A percentile compares a stretch with the other conserved stretches of the same genome.
Conservation (phyloP, 2,329 filamentous ascomycete species). For the Scedosporium aurantiacum region DNA sequence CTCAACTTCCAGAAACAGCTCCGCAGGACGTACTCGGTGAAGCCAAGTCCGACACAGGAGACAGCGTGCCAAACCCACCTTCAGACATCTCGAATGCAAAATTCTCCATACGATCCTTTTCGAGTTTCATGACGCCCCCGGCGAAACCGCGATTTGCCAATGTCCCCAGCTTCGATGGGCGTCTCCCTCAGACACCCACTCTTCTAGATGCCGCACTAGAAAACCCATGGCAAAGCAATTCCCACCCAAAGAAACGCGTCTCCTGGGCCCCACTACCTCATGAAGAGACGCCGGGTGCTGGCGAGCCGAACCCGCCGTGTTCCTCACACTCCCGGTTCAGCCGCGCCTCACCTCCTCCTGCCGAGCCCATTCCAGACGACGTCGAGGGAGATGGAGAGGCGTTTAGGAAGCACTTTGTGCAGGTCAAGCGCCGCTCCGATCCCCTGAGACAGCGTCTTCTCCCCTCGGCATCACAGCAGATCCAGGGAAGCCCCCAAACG, state of each 20-base stretch:
- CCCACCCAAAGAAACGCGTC: conserved; percentile 20
- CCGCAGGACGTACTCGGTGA: neutral
- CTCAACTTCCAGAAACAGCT: neutral
- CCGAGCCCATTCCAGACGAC: conserved; percentile 21
- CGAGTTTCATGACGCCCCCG: conserved; percentile 1
- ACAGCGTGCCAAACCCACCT: neutral
- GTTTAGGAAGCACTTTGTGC: conserved; percentile 37
- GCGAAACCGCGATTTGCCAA: conserved; percentile 9
- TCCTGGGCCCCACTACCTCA: conserved; percentile 21
- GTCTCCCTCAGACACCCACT: conserved; percentile 33
- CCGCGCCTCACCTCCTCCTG: conserved; percentile 33
- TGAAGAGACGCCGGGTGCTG: neutral
- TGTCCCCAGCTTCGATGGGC: conserved; percentile 18
- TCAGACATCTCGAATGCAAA: neutral
- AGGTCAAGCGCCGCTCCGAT: conserved; percentile 25
- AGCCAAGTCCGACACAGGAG: neutral
- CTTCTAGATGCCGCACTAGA: conserved; percentile 25
- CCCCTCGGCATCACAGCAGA: conserved; percentile 31
- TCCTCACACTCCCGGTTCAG: conserved; percentile 1
- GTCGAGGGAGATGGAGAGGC: conserved; percentile 22
- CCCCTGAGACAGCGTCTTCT: conserved; percentile 22
- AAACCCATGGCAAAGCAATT: conserved; percentile 12
- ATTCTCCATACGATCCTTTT: conserved; percentile 9
- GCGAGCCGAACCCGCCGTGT: neutral
- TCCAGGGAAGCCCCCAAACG: conserved; percentile 25